A percentile compares a stretch with the other conserved stretches of the same genome.
These are phyloP conservation scores for Guadua angustifolia DNA, from an alignment of 176 grass and related monocot genomes.

Conservation along the genomic window DNA sequence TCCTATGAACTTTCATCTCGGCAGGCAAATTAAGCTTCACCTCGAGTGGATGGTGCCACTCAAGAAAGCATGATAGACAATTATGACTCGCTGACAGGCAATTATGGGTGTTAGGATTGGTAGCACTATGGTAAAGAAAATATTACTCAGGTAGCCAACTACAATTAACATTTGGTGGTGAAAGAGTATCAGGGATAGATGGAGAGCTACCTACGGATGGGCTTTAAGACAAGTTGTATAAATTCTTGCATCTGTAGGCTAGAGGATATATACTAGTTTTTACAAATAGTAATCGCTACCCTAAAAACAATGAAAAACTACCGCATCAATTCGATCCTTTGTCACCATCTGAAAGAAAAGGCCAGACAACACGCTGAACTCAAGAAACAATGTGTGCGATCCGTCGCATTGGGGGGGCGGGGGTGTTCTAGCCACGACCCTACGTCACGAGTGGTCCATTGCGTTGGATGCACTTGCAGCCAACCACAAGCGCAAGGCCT, in stretches of 20 bases:
- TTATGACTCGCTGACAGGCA: not conserved
- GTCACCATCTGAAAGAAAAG: not conserved
- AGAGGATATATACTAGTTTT: too few relatives aligned
- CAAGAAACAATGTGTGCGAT: not conserved
- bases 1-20: not conserved
- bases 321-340: not conserved
- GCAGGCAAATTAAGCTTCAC: not conserved
- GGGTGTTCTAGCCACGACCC: slow-evolving; percentile 2
- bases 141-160: not conserved
- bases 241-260: not conserved
- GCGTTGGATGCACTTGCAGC: slow-evolving; percentile 30
- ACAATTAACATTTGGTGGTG: not conserved
- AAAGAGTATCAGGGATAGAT: not conserved
- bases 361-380: not conserved
- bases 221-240: not conserved
- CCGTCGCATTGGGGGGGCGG: not conserved
- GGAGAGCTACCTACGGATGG: not conserved
- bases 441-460: slow-evolving; percentile 43
- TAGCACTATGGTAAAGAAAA: not conserved
- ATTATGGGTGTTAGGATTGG: not conserved
- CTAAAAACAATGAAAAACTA: not conserved
- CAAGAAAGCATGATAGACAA: not conserved
- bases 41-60: not conserved
- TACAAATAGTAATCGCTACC: too few relatives aligned
- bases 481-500: slow-evolving; percentile 18